Conservation (phyloP, 1,284 basidiomycete species). For the Fomitopsis schrenkii region DNA sequence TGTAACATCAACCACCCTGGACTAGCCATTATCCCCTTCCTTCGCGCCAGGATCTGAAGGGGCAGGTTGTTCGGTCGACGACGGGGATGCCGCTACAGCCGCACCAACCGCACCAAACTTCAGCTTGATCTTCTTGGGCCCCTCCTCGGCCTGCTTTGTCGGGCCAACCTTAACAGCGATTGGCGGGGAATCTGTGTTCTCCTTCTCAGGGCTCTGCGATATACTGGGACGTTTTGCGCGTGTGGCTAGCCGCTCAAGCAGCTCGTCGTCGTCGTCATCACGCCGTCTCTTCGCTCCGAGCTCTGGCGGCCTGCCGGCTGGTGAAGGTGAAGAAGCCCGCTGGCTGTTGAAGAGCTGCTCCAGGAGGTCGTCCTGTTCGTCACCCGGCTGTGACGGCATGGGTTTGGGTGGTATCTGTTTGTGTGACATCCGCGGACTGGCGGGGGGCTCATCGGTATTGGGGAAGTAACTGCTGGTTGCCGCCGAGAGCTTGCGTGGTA, state of each 20-base stretch:
- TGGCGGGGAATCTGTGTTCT: conserved; percentile 17
- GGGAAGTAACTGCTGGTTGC: conserved; percentile 15
- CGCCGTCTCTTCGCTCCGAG: conserved; percentile 68
- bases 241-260: conserved; percentile 50
- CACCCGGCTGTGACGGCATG: conserved; percentile 21
- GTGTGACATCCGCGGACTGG: conserved; percentile 31
- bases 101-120: conserved; percentile 54
- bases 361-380: conserved; percentile 52
- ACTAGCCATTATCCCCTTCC: conserved; percentile 70
- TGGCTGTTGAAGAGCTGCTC: conserved; percentile 47
- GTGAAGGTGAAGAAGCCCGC: conserved; percentile 39
- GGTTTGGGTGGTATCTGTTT: conserved; percentile 39
- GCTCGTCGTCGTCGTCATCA: conserved; percentile 73
- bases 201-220: conserved; percentile 36
- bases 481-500: conserved; percentile 10
- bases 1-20: background rate
- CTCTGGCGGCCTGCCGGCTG: conserved; percentile 34
- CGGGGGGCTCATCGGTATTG: conserved; percentile 16
- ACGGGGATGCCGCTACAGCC: conserved; percentile 34
- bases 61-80: conserved; percentile 23
- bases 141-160: conserved; percentile 56
- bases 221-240: conserved; percentile 52
- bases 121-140: conserved; percentile 75
- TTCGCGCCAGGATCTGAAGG: conserved; percentile 65
- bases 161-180: conserved; percentile 11